phyloP scores from a whole-genome alignment of 2,329 filamentous ascomycete genomes.

The Colletotrichum costaricense region DNA sequence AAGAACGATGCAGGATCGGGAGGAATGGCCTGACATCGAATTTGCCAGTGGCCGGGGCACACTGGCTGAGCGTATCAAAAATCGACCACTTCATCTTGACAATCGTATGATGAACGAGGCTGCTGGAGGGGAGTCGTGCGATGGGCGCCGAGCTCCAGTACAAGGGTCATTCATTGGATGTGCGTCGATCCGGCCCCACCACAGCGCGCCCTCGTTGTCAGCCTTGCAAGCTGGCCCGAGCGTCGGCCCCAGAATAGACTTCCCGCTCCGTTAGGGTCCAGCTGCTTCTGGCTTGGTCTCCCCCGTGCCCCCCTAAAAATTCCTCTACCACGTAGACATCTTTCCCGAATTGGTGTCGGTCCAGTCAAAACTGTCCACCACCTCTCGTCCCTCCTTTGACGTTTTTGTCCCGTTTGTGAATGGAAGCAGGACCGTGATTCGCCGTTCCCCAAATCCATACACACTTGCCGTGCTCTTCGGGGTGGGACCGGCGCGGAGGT shows the following conservation, averaged over 20 bases:
- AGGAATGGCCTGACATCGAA: slow-evolving; percentile 37
- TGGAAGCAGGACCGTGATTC: not conserved
- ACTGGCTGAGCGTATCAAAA: slow-evolving; percentile 34
- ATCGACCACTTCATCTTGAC: slow-evolving; percentile 35
- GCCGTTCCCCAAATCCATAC: not conserved
- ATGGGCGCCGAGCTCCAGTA: slow-evolving; percentile 29
- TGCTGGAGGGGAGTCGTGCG: slow-evolving; percentile 45
- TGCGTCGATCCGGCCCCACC: slow-evolving; percentile 10
- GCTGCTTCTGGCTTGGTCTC: slow-evolving; percentile 2
- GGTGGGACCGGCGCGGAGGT: not conserved
- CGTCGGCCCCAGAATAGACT: slow-evolving; percentile 28
- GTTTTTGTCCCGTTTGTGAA: no score
- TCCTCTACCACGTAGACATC: no score
- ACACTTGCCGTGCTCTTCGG: not conserved
- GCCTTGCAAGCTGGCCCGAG: slow-evolving; percentile 27
- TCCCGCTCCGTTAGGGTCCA: slow-evolving; percentile 31
- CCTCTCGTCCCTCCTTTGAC: not conserved
- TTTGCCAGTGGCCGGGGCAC: slow-evolving; percentile 35
- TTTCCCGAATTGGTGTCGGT: not conserved
- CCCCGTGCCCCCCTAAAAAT: not conserved
- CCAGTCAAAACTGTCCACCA: not conserved
- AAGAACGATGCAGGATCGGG: slow-evolving; percentile 17
- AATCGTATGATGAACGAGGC: slow-evolving; percentile 54
- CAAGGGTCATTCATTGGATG: slow-evolving; percentile 18
- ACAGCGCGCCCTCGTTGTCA: not conserved